Evolutionary conservation across 495 filamentous ascomycete species (phyloP).

Genomic region (Geopyxis carbonaria): DNA sequence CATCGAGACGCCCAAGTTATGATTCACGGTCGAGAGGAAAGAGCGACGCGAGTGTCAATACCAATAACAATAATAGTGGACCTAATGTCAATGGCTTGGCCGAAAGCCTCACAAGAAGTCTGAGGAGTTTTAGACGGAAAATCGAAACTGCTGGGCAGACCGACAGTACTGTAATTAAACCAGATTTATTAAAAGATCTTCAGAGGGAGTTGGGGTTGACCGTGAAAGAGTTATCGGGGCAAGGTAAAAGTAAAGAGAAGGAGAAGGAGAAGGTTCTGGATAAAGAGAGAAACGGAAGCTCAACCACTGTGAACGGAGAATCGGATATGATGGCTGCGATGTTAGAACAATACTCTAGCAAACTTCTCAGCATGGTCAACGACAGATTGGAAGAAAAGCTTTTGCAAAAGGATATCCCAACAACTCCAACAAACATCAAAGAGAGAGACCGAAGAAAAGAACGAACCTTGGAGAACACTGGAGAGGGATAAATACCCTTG

Average conservation of each 20-base stretch:
- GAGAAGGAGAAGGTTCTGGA: conserved; percentile 43
- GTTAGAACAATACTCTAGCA: conserved; percentile 55
- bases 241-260: conserved; percentile 29
- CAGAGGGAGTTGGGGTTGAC: conserved; percentile 68
- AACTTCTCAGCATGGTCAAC: conserved; percentile 51
- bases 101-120: conserved; percentile 23
- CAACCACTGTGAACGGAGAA: conserved; percentile 33
- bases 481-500: conserved; percentile 16
- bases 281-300: conserved; percentile 50
- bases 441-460: conserved; percentile 10
- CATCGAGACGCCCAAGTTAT: conserved; percentile 8
- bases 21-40: conserved; percentile 18
- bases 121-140: conserved; percentile 71
- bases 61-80: conserved; percentile 9
- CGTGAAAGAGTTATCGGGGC: conserved; percentile 46
- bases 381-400: conserved; percentile 37
- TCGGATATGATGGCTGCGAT: conserved; percentile 40
- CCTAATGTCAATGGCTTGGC: conserved; percentile 23
- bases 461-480: background rate
- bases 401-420: background rate
- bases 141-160: conserved; percentile 27
- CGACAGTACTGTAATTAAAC: conserved; percentile 29
- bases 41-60: conserved; percentile 15
- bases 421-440: conserved; percentile 16
- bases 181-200: conserved; percentile 52